Evolutionary conservation across 208 protist species (phyloP).

Genomic region (Trypanosoma cruzi): DNA sequence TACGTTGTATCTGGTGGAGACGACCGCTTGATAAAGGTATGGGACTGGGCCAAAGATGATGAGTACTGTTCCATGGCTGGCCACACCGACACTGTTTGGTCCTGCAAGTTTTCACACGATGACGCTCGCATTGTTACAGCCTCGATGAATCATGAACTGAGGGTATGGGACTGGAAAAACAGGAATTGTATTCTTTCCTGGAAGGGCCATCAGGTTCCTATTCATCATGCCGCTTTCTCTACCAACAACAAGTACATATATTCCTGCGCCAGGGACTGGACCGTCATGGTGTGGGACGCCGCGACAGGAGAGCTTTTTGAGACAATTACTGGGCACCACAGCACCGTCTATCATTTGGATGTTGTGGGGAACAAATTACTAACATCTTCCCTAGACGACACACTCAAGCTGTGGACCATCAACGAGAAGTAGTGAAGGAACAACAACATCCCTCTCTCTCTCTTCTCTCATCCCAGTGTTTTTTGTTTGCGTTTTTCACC

Average conservation of each 20-base stretch:
- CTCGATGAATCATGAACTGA: constrained; percentile 88
- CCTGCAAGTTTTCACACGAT: constrained; percentile 64
- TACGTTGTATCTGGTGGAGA: constrained; percentile 82
- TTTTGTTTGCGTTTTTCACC: background rate
- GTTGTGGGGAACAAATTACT: constrained; percentile 71
- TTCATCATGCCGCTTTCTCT: constrained; percentile 87
- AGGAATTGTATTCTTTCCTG: constrained; percentile 61
- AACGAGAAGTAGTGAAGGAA: constrained; percentile 22
- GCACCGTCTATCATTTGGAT: constrained; percentile 89
- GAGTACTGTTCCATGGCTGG: constrained; percentile 66
- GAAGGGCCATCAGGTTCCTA: constrained; percentile 69
- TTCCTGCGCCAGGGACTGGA: constrained; percentile 83
- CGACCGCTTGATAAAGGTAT: constrained; percentile 84
- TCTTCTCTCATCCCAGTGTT: background rate
- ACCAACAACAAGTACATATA: constrained; percentile 82
- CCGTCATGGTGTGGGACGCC: constrained; percentile 81
- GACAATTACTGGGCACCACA: constrained; percentile 77
- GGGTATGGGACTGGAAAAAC: constrained; percentile 65
- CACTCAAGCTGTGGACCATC: constrained; percentile 83
- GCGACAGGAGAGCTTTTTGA: constrained; percentile 62
- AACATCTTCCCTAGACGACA: constrained; percentile 82
- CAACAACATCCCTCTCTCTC: background rate
- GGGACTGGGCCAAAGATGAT: constrained; percentile 72
- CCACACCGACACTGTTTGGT: constrained; percentile 89
- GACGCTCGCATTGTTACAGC: constrained; percentile 75